A percentile compares a stretch with the other conserved stretches of the same genome.
Conservation (phyloP, 1,284 basidiomycete species). For the Trametes versicolor region DNA sequence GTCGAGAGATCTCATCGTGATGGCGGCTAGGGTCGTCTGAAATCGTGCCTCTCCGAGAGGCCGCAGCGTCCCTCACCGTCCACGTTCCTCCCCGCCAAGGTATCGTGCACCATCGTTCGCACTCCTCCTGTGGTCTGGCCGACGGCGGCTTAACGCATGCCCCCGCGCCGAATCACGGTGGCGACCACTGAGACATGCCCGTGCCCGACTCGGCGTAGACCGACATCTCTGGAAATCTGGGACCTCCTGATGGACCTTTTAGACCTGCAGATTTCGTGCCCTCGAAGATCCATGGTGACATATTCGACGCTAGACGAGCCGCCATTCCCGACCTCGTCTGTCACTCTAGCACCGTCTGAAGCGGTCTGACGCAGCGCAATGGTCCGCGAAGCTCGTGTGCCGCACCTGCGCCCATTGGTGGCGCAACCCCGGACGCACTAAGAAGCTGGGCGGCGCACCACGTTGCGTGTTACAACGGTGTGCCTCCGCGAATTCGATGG, state of each 20-base stretch:
- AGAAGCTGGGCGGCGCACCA: conserved; percentile 16
- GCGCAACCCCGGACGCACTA: neutral
- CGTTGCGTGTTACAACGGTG: conserved; percentile 3
- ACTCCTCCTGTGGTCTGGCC: conserved; percentile 1
- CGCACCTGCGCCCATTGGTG: neutral
- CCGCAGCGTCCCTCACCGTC: conserved; percentile 1
- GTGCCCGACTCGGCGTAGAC: conserved; percentile 1
- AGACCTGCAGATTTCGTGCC: conserved; percentile 9
- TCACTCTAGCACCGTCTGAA: neutral
- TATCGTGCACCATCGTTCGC: conserved; percentile 1
- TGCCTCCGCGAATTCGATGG: neutral
- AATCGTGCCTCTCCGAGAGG: conserved; percentile 23
- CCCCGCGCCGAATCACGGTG: conserved; percentile 14
- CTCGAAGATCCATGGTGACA: conserved; percentile 11
- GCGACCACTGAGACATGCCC: conserved; percentile 16
- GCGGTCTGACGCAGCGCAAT: neutral
- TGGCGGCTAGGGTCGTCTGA: conserved; percentile 15
- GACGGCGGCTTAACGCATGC: conserved; percentile 5
- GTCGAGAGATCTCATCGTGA: conserved; percentile 18
- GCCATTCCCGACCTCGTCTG: conserved; percentile 14
- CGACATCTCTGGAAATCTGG: conserved; percentile 11
- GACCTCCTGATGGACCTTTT: conserved; percentile 19
- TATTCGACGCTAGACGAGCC: conserved; percentile 6
- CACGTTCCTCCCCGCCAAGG: conserved; percentile 10
- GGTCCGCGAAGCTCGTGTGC: conserved; percentile 1